Percentiles rank a stretch among this genome's conserved stretches.
Conservation (phyloP, 108 stramenopile species). For the Cyclotella choctawhatcheeana region DNA sequence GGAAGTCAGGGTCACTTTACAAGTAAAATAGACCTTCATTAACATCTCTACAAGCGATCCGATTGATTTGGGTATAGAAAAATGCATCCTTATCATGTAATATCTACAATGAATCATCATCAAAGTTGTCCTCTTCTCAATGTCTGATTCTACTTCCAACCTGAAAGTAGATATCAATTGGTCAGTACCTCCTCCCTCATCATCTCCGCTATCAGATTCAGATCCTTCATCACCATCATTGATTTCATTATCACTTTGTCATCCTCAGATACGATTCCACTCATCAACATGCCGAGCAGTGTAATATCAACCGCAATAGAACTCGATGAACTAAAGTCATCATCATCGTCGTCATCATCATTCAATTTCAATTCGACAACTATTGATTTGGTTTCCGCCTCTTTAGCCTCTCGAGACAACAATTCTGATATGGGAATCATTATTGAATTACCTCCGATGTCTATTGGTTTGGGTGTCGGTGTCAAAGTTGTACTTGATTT, state of each 20-base stretch:
- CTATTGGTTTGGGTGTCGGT: not conserved
- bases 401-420: not conserved
- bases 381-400: not conserved
- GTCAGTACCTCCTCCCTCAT: no score
- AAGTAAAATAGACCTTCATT: no score
- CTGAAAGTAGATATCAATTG: no score
- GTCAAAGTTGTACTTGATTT: not conserved
- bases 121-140: no score
- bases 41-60: no score
- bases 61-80: no score
- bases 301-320: not conserved
- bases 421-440: slow-evolving; percentile 7
- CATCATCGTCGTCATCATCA: not conserved
- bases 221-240: not conserved
- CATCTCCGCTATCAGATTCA: no score
- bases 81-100: no score
- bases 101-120: no score
- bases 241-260: no score
- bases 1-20: no score
- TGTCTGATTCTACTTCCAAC: no score
- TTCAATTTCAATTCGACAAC: not conserved
- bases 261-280: not conserved
- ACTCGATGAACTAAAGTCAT: not conserved
- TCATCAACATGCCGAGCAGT: not conserved
- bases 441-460: slow-evolving; percentile 1